Conservation (phyloP, 1,284 basidiomycete genomes). For the Ganoderma resinaceum region DNA sequence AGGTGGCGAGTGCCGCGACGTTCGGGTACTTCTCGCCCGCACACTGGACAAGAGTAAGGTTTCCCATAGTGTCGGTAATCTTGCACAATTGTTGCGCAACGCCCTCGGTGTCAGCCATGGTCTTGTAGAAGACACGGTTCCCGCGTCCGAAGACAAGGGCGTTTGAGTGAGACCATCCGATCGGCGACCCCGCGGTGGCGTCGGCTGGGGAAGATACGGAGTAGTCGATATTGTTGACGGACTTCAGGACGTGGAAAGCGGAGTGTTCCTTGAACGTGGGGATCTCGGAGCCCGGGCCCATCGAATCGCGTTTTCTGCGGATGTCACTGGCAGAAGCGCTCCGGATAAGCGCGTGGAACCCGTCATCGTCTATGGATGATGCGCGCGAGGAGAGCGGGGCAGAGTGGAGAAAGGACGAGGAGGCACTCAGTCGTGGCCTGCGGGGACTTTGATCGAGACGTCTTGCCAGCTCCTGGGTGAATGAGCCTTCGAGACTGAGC, state of each 20-base stretch:
- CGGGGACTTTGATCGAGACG: conserved; percentile 6
- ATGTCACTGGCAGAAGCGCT: conserved; percentile 22
- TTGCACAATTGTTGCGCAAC: conserved; percentile 61
- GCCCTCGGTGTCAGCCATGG: conserved; percentile 49
- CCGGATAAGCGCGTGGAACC: conserved; percentile 22
- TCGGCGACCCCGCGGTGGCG: conserved; percentile 36
- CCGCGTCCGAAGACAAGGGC: conserved; percentile 57
- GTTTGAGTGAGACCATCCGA: conserved; percentile 53
- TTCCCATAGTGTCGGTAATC: conserved; percentile 52
- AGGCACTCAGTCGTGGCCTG: conserved; percentile 16
- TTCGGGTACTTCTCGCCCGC: conserved; percentile 47
- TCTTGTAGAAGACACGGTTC: conserved; percentile 60
- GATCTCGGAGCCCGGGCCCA: conserved; percentile 18
- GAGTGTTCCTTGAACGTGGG: conserved; percentile 26
- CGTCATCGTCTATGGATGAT: conserved; percentile 27
- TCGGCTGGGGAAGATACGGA: conserved; percentile 20
- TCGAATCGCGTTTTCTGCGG: conserved; percentile 24
- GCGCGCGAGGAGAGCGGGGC: conserved; percentile 21
- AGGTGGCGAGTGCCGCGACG: conserved; percentile 54
- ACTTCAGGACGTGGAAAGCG: conserved; percentile 24
- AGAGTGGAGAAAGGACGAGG: conserved; percentile 22
- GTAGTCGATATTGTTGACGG: conserved; percentile 30
- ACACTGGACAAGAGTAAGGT: conserved; percentile 51
- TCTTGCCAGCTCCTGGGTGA: conserved; percentile 11
- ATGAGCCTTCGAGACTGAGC: conserved; percentile 6